Evolutionary conservation across 2,329 filamentous ascomycete genomes (phyloP).

Genomic region (Clathrospora elynae): DNA sequence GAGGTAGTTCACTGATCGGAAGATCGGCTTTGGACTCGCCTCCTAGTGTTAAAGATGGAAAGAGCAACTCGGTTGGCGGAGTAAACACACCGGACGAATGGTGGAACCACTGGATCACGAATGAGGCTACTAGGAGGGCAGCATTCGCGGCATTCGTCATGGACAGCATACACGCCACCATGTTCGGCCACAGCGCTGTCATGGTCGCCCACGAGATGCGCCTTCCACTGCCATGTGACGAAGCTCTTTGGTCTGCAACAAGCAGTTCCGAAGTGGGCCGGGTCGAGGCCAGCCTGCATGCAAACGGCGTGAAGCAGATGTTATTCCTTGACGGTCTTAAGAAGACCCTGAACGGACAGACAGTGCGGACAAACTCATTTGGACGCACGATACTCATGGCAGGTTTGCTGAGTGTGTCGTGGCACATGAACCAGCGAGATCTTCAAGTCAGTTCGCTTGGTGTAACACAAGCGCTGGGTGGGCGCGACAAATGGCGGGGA

Average conservation of each 20-base stretch:
- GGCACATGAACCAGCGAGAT: conserved; percentile 97
- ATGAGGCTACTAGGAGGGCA: conserved; percentile 85
- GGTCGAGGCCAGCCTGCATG: conserved; percentile 78
- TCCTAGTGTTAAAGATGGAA: conserved; percentile 71
- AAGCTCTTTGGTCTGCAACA: conserved; percentile 87
- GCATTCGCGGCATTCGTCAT: conserved; percentile 95
- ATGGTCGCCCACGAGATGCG: conserved; percentile 98
- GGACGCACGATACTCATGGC: conserved; percentile 93
- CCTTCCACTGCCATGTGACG: conserved; percentile 88
- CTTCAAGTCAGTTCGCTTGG: conserved; percentile 88
- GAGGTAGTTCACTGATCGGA: conserved; percentile 88
- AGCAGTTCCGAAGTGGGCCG: conserved; percentile 85
- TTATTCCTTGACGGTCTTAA: conserved; percentile 92
- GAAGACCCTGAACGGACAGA: conserved; percentile 81
- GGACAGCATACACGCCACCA: conserved; percentile 93
- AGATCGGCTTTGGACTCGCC: conserved; percentile 84
- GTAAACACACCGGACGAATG: conserved; percentile 80
- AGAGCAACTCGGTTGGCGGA: conserved; percentile 53
- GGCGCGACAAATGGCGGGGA: conserved; percentile 87
- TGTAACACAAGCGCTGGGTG: conserved; percentile 78
- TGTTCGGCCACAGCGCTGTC: conserved; percentile 96
- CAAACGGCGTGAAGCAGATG: conserved; percentile 80
- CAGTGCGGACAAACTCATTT: conserved; percentile 89
- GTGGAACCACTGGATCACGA: conserved; percentile 96
- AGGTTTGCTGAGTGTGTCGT: conserved; percentile 88